Evolutionary conservation across 75 land plant species (phyloP).

Genomic region (Gnetum montanum): DNA sequence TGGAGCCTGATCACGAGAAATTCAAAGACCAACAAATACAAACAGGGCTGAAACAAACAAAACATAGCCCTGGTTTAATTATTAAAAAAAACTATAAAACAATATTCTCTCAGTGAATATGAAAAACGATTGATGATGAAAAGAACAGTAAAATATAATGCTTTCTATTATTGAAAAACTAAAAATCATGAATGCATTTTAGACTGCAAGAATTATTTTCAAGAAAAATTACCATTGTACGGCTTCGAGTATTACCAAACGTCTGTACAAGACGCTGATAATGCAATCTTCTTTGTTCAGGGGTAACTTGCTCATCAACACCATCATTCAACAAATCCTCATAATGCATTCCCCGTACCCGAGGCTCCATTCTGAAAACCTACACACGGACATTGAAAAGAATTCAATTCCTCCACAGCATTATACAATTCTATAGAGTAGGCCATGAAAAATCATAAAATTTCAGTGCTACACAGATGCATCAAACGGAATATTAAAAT

Average conservation of each 20-base stretch:
- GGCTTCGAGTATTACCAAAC: slow-evolving; percentile 57
- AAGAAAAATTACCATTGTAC: slow-evolving; percentile 1
- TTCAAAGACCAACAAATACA: too few species aligned
- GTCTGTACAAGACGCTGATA: slow-evolving; percentile 26
- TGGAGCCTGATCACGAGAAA: neutral
- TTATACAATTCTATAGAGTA: neutral
- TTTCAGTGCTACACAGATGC: neutral
- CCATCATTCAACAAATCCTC: slow-evolving; percentile 6
- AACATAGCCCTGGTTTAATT: too few species aligned
- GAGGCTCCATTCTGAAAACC: slow-evolving; percentile 84
- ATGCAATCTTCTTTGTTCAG: slow-evolving; percentile 14
- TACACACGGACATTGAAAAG: slow-evolving; percentile 14
- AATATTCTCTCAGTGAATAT: too few species aligned
- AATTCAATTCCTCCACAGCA: too few species aligned
- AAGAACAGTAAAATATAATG: too few species aligned
- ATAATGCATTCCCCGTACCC: slow-evolving; percentile 32
- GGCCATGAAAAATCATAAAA: neutral
- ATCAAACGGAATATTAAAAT: neutral
- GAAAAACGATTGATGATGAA: too few species aligned
- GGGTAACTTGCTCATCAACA: slow-evolving; percentile 18
- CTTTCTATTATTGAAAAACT: too few species aligned
- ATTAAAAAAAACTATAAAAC: too few species aligned
- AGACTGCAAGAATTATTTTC: too few species aligned
- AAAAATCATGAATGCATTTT: too few species aligned
- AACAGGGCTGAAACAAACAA: too few species aligned